Base-by-base conservation (phyloP, 352 stramenopile genomes). In the Globisporangium radiosum region DNA sequence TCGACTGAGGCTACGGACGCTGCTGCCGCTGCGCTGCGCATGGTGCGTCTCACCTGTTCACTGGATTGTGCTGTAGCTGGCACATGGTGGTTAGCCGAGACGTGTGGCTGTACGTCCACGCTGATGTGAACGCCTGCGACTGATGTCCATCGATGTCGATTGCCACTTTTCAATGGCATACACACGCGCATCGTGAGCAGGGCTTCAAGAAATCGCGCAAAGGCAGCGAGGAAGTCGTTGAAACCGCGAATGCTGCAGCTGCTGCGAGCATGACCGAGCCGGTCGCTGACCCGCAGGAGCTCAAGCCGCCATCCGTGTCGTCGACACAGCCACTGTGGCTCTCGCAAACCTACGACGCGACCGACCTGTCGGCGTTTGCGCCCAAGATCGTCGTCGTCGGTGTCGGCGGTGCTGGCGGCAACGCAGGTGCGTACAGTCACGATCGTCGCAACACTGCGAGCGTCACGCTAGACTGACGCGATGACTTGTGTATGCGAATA, bases 301-400 rank as follows among this genome's bases (percentile, higher is more conserved):
- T 83, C 39, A 64, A 69, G 25, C 64, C 72, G 14, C 73, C 78
- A 1, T 62, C 66, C 7, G 64, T 74, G 64, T 78, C 71, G 61
- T 84, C 78, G 40, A 77, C 69, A n/a, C 82, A 92, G 69, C 80
- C 79, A 39, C 67, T 91, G 47, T 92, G 82, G 82, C 78, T 92
- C 49, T 70, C 81, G 38, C 78, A 92, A 62, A 72, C 77, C 54
- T 73, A 85, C 62, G 65, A 76, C n/a, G 60, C 66, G 56, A 73
- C 65, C 45, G 82, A 94, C 53, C 63, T 92, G 52, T 79, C 79
- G 9, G 72, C 78, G 9, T 94, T 94, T 54, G 85, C 85, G 9
- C 85, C 85, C 5, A 92, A 90, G 61, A 95, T 95, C 63, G 81
- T 93, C 40, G 83, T 95, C 39, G 82, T 95, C 17, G 86, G 88